Evolutionary conservation across 805 yeast genomes (phyloP), one percentile per base, ranked within the genome.

Genomic region (Teunomyces atbi): DNA sequence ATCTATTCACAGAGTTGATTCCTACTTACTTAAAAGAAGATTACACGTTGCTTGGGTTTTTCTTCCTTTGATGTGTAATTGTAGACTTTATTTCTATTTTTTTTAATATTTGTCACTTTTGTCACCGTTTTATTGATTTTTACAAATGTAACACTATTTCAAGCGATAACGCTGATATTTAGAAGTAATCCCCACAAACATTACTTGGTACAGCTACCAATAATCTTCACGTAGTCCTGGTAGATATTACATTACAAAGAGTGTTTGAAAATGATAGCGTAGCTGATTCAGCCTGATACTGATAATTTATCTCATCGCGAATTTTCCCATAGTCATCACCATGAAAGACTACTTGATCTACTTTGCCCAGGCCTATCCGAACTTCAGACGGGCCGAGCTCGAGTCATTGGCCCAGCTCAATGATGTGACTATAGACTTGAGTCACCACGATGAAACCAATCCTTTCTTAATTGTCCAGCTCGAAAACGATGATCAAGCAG

Each of bases 351-450:
- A 89, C 59, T 62, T 92, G 41, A 71, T 94, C n/a, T 82, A 85
- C 59, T 75, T 94, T 60, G 96, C 96, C 3, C 97, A 91, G 65
- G 78, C 84, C 35, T 90, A 89, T 59, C 82, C 84, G 42, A 76
- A 79, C 48, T 92, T 92, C 65, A 74, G 98, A 41, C 66, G 67
- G 30, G 88, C 96, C 0, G 99, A 92, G 66, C 67, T 94, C 29
- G 89, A 86, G 55, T 84, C 97, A 0, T 66, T 94, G 38, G 97
- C 97, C 0, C 82, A 80, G 28, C 64, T 86, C 44, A 67, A 78
- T 52, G 66, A 67, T 13, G 68, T 94, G 2, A 44, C 65, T 10
- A 69, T 86, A 6, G 91, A 89, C 60, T 68, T 89, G 42, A 64
- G 80, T 12, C 58, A 60, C 5, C 89, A 89, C 60, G 71, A 72